Evolutionary conservation across 164 flowering plant species (phyloP).

Genomic region (Chloranthus sessilifolius): DNA sequence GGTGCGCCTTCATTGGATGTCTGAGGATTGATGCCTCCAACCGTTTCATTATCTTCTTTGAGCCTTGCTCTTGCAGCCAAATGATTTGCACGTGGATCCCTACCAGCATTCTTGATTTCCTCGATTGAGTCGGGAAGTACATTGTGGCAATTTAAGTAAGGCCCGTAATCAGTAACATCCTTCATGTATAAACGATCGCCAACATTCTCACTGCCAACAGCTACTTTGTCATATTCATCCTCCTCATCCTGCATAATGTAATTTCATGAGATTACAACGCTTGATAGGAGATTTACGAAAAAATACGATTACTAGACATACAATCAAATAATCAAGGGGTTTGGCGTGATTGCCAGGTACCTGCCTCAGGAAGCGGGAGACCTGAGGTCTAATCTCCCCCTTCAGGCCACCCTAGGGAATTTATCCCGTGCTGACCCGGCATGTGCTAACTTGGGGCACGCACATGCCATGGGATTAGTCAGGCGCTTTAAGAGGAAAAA

Average conservation of each 20-base stretch:
- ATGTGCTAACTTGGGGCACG: too few species aligned
- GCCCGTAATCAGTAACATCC: constrained; percentile 39
- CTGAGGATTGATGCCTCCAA: constrained; percentile 23
- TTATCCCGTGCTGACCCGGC: too few species aligned
- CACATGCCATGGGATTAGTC: neutral
- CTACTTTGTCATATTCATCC: constrained; percentile 81
- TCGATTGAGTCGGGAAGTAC: constrained; percentile 42
- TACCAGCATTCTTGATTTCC: constrained; percentile 20
- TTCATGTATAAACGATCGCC: constrained; percentile 62
- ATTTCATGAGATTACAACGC: neutral
- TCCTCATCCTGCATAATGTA: constrained; percentile 75
- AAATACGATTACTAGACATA: too few species aligned
- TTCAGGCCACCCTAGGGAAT: too few species aligned
- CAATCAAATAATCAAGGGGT: too few species aligned
- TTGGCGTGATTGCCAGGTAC: too few species aligned
- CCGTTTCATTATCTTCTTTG: constrained; percentile 54
- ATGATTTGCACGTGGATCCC: constrained; percentile 82
- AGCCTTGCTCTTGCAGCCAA: constrained; percentile 66
- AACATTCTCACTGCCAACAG: constrained; percentile 55
- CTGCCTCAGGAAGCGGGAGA: too few species aligned
- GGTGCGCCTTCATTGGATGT: constrained; percentile 23
- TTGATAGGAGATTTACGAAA: too few species aligned
- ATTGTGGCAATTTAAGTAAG: constrained; percentile 23
- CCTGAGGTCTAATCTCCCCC: too few species aligned
- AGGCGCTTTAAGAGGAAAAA: neutral